These are phyloP conservation scores for Oryza glaberrima DNA, from an alignment of 176 grass and related monocot species.

Conservation along the genomic window DNA sequence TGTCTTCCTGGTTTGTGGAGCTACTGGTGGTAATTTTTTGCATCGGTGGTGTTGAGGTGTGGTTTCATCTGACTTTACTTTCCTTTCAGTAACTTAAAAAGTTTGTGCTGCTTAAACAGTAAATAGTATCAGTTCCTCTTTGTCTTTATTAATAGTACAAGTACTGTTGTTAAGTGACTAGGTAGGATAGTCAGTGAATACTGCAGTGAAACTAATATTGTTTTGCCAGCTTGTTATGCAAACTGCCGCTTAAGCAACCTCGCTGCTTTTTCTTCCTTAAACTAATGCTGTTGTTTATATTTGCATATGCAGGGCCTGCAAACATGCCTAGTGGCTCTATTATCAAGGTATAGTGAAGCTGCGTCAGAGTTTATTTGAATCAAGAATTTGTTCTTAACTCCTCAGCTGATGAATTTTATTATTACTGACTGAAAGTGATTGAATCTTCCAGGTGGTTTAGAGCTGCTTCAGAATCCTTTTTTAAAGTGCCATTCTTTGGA, in stretches of 20 bases:
- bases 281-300: conserved; percentile 26
- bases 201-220: not conserved
- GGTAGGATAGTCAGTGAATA: not conserved
- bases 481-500: conserved; percentile 90
- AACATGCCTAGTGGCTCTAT: conserved; percentile 92
- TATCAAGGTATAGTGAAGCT: conserved; percentile 70
- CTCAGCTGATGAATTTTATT: not conserved
- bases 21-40: conserved; percentile 93
- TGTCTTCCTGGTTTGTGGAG: conserved; percentile 91
- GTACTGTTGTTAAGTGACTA: not conserved
- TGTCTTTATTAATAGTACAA: conserved; percentile 7
- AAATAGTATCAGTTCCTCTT: not conserved
- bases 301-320: conserved; percentile 81
- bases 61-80: conserved; percentile 27
- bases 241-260: conserved; percentile 22
- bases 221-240: not conserved
- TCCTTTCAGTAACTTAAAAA: conserved; percentile 13
- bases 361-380: conserved; percentile 38
- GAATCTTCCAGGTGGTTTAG: conserved; percentile 87
- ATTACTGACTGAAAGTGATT: conserved; percentile 23
- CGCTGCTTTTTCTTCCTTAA: conserved; percentile 1
- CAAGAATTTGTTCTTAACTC: conserved; percentile 24
- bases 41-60: conserved; percentile 92
- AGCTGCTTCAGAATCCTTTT: conserved; percentile 72
- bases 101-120: not conserved